Conservation (phyloP, 768 basidiomycete species). For the Termitomyces bulborhizus region DNA sequence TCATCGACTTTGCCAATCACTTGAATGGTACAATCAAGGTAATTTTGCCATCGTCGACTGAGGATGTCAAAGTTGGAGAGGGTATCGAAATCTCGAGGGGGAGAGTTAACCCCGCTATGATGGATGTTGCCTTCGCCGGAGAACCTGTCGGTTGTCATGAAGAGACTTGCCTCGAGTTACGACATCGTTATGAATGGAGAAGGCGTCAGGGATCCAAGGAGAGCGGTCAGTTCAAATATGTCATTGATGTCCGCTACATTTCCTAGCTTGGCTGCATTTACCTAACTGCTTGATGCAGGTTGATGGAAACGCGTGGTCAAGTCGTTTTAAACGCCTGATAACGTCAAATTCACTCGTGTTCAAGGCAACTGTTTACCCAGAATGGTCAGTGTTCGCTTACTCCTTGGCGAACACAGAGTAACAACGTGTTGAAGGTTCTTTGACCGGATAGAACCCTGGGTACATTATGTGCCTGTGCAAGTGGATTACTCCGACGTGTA, state of each 20-base stretch:
- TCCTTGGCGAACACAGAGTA: neutral
- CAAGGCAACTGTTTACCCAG: slow-evolving; percentile 56
- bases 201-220: slow-evolving; percentile 28
- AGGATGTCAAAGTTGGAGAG: slow-evolving; percentile 21
- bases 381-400: slow-evolving; percentile 34
- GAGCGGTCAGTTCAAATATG: slow-evolving; percentile 45
- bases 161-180: slow-evolving; percentile 32
- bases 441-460: slow-evolving; percentile 41
- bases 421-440: slow-evolving; percentile 11
- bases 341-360: slow-evolving; percentile 52
- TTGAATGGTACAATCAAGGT: slow-evolving; percentile 25
- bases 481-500: slow-evolving; percentile 52
- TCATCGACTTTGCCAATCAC: slow-evolving; percentile 31
- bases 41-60: slow-evolving; percentile 17
- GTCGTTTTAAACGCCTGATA: slow-evolving; percentile 51
- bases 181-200: slow-evolving; percentile 37
- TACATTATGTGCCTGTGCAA: slow-evolving; percentile 59
- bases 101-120: slow-evolving; percentile 35
- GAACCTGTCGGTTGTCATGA: slow-evolving; percentile 30
- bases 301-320: slow-evolving; percentile 52
- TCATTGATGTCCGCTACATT: slow-evolving; percentile 32
- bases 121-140: slow-evolving; percentile 48
- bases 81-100: slow-evolving; percentile 20
- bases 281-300: slow-evolving; percentile 22
- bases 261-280: neutral